Percentiles rank a stretch among this genome's conserved stretches.
Evolutionary conservation across 2,329 filamentous ascomycete species (phyloP).

Genomic region (Gaeumannomyces tritici): DNA sequence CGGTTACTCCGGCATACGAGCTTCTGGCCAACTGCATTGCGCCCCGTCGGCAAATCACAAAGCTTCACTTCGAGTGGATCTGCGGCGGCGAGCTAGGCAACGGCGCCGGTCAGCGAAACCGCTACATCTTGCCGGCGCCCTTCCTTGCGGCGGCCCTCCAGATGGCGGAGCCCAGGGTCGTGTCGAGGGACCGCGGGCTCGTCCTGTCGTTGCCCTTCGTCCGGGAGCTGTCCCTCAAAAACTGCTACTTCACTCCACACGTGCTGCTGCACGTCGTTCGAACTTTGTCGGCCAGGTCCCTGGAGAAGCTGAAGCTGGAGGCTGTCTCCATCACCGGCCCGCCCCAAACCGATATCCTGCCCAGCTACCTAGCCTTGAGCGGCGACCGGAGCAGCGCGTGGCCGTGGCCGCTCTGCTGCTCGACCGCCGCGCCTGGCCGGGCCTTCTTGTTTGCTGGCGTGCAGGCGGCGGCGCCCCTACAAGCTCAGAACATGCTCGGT

Average conservation of each 20-base stretch:
- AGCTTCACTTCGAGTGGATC: slow-evolving; percentile 55
- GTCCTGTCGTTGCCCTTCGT: slow-evolving; percentile 37
- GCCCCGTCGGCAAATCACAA: slow-evolving; percentile 38
- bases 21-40: slow-evolving; percentile 43
- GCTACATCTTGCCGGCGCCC: slow-evolving; percentile 53
- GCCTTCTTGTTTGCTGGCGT: slow-evolving; percentile 4
- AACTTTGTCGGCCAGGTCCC: slow-evolving; percentile 29
- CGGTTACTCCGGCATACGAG: slow-evolving; percentile 31
- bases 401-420: slow-evolving; percentile 13
- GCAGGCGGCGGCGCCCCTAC: neutral
- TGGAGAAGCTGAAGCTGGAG: slow-evolving; percentile 48
- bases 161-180: slow-evolving; percentile 20
- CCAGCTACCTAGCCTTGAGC: neutral
- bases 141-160: slow-evolving; percentile 25
- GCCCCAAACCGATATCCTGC: neutral
- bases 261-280: slow-evolving; percentile 42
- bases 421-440: slow-evolving; percentile 7
- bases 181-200: slow-evolving; percentile 12
- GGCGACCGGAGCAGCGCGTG: slow-evolving; percentile 6
- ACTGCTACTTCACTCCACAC: slow-evolving; percentile 58
- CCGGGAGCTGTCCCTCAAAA: slow-evolving; percentile 51
- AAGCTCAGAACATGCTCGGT: neutral
- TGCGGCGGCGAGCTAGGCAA: slow-evolving; percentile 58
- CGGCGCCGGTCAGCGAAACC: slow-evolving; percentile 51
- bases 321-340: slow-evolving; percentile 54